phyloP scores from a whole-genome alignment of 129 eudicot species.

The Arctium lappa region DNA sequence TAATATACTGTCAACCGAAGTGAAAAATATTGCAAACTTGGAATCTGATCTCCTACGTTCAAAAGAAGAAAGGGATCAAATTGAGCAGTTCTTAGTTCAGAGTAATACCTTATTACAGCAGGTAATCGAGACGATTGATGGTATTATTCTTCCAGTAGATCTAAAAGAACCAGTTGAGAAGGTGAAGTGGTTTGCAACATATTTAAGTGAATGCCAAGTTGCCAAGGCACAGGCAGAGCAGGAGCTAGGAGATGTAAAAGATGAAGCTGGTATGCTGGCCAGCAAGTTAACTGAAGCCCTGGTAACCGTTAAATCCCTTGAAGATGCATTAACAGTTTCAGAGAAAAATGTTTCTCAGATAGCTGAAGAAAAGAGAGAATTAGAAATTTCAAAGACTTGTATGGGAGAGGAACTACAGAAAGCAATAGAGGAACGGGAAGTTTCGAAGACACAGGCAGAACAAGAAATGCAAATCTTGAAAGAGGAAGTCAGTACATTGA shows the following conservation, averaged over 20 bases:
- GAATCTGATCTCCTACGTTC: conserved; percentile 48
- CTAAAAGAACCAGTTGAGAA: conserved; percentile 68
- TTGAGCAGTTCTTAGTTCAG: conserved; percentile 64
- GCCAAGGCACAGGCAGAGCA: conserved; percentile 45
- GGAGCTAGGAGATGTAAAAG: conserved; percentile 53
- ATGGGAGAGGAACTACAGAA: conserved; percentile 37
- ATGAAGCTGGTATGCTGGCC: conserved; percentile 41
- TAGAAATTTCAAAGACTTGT: conserved; percentile 43
- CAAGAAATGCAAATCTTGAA: conserved; percentile 53
- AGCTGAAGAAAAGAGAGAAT: conserved; percentile 56
- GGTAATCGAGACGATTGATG: conserved; percentile 57
- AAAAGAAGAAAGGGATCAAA: conserved; percentile 56
- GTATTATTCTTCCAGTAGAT: conserved; percentile 46
- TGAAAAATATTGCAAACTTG: conserved; percentile 39
- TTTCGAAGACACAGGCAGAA: conserved; percentile 35
- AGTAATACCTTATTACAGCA: conserved; percentile 55
- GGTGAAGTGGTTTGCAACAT: conserved; percentile 62
- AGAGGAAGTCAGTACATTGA: conserved; percentile 41
- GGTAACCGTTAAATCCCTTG: conserved; percentile 39
- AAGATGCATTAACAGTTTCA: conserved; percentile 56
- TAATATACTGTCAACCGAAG: conserved; percentile 40
- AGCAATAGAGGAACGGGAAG: conserved; percentile 44
- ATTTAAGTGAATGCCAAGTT: conserved; percentile 50
- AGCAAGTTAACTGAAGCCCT: conserved; percentile 48
- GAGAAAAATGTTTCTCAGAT: conserved; percentile 43